A percentile compares a stretch with the other conserved stretches of the same genome.
Conservation (phyloP, 139 green algal species). For the Auxenochlorella pyrenoidosa region DNA sequence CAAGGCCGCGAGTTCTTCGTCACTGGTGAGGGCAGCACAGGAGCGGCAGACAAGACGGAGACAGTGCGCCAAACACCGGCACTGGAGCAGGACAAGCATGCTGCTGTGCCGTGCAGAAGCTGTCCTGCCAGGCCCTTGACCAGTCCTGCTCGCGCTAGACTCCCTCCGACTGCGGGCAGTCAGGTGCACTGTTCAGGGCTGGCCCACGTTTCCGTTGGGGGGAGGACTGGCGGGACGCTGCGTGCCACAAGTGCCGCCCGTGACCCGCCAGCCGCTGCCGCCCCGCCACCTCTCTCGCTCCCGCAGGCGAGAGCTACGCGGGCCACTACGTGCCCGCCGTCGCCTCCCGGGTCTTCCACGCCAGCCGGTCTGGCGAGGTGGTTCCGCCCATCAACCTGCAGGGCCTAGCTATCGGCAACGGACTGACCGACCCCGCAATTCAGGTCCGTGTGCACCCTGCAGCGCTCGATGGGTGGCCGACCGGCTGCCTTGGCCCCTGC, state of each 20-base stretch:
- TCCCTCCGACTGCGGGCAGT: too few relatives aligned
- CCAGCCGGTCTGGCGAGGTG: conserved; percentile 60
- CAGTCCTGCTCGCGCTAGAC: too few relatives aligned
- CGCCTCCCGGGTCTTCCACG: conserved; percentile 62
- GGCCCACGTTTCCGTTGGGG: too few relatives aligned
- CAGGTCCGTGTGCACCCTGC: conserved; percentile 53
- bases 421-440: conserved; percentile 88
- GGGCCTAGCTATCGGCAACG: conserved; percentile 92
- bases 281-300: too few relatives aligned
- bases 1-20: conserved; percentile 79
- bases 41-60: neutral
- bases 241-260: too few relatives aligned
- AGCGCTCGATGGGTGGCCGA: too few relatives aligned
- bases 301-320: conserved; percentile 22
- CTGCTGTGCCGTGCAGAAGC: too few relatives aligned
- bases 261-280: neutral
- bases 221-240: too few relatives aligned
- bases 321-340: conserved; percentile 85
- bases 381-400: conserved; percentile 44
- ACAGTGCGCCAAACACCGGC: neutral
- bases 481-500: too few relatives aligned
- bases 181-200: too few relatives aligned
- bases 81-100: too few relatives aligned
- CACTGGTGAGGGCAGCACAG: conserved; percentile 48
- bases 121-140: too few relatives aligned